Evolutionary conservation across 1,139 yeast genomes (phyloP), one percentile per base, ranked within the genome.

Genomic region (Taphrina wiesneri): DNA sequence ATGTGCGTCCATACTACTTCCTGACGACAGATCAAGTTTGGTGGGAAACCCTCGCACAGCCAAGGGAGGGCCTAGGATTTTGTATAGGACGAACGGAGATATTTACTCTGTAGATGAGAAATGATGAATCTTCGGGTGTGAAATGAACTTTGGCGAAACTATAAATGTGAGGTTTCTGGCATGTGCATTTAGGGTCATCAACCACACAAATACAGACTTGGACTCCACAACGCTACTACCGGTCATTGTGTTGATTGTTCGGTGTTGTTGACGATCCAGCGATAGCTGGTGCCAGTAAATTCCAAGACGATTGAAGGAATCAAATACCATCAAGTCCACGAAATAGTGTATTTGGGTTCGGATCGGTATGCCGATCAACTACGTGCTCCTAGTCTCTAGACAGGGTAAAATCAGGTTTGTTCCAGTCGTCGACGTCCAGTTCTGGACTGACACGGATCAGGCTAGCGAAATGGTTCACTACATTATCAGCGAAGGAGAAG

Each of bases 401-500:
- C 99, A 95, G 76, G 99, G 99, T 52, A 93, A 93, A 75, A 91
- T 92, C 36, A 82, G 63, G 56, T 49, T 21, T 3, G 51, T 45
- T 9, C 6, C 17, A 7, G 13, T 26, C 21, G 19, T 30, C 34
- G 11, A 11, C 34, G 11, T 30, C 6, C 6, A 6, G 34, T 6
- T 11, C 34, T 30, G 6, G 34, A 21, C 30, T 46, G 52, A 21
- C 52, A 21, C 21, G 54, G 7, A 15, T 6, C 30, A 30, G 99
- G 72, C 82, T 95, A 62, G 85, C 95, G 56, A 92, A 92, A 78
- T 93, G 99, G 99, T 93, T 91, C 76, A 83, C 83, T 67, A 86
- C 97, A 23, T 80, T 87, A 56, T 82, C 89, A 25, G 88, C 88
- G 71, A 90, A 89, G 75, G 97, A 91, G 72, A 91, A 91, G 79